A percentile compares a stretch with the other conserved stretches of the same genome.
Conservation (phyloP, 2,329 filamentous ascomycete species). For the Sclerotinia minor region DNA sequence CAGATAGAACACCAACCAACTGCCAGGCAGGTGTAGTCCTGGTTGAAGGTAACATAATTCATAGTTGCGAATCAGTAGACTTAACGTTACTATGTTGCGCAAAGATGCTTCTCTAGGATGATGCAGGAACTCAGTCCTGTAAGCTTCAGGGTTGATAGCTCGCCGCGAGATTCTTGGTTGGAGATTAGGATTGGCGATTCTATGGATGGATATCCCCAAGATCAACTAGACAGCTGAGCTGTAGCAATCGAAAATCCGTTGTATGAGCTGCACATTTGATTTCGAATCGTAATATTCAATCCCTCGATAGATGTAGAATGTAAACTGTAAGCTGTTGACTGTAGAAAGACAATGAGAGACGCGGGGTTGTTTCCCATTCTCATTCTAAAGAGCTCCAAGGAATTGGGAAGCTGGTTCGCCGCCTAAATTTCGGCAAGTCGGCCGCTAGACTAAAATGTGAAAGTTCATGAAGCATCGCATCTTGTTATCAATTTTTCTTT, state of each 20-base stretch:
- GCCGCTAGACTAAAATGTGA: slow-evolving; percentile 6
- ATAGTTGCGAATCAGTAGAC: slow-evolving; percentile 60
- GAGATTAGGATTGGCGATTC: slow-evolving; percentile 2
- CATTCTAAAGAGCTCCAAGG: slow-evolving; percentile 2
- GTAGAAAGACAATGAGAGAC: not conserved
- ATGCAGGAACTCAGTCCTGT: slow-evolving; percentile 6
- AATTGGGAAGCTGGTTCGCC: slow-evolving; percentile 8
- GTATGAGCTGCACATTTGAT: slow-evolving; percentile 25
- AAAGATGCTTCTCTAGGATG: not conserved
- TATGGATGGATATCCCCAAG: not conserved
- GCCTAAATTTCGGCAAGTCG: slow-evolving; percentile 16
- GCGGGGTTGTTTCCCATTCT: slow-evolving; percentile 22
- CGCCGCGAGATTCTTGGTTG: not conserved
- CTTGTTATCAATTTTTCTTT: not conserved
- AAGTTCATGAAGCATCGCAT: not conserved
- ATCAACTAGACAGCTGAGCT: slow-evolving; percentile 22
- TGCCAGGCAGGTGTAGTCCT: slow-evolving; percentile 96
- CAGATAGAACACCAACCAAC: slow-evolving; percentile 65
- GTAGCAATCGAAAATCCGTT: slow-evolving; percentile 18
- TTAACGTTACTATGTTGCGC: not conserved
- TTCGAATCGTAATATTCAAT: slow-evolving; percentile 1
- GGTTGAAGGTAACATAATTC: slow-evolving; percentile 99
- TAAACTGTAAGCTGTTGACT: not conserved
- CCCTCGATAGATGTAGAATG: slow-evolving; percentile 1
- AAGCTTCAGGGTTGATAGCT: slow-evolving; percentile 20